Conservation (phyloP, 2,329 filamentous ascomycete species). For the Sarocladium kiliense region DNA sequence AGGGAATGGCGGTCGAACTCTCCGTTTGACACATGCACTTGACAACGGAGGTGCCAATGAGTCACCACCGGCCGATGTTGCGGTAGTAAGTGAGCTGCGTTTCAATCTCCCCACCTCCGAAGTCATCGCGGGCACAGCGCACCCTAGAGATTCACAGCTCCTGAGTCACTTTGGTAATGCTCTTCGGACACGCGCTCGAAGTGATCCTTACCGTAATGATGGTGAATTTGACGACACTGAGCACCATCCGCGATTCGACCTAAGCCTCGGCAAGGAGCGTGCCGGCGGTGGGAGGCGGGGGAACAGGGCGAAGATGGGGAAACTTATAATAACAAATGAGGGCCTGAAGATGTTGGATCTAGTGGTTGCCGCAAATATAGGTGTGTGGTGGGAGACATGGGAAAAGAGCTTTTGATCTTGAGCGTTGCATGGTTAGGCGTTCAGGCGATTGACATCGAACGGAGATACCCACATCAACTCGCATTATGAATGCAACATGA, state of each 20-base stretch:
- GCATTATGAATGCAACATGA: not conserved
- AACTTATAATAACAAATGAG: constrained; percentile 83
- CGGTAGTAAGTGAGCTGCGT: constrained; percentile 71
- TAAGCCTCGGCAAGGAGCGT: constrained; percentile 73
- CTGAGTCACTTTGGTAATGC: constrained; percentile 37
- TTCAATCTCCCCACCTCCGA: constrained; percentile 74
- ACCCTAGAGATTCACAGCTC: constrained; percentile 20
- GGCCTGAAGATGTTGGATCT: constrained; percentile 95
- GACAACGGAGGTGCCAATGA: constrained; percentile 28
- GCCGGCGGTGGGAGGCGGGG: constrained; percentile 84
- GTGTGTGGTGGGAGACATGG: constrained; percentile 90
- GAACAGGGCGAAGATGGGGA: constrained; percentile 86
- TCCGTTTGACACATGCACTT: constrained; percentile 71
- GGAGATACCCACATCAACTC: not conserved
- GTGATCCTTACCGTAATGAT: constrained; percentile 11
- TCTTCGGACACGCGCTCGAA: constrained; percentile 4
- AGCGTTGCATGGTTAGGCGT: not conserved
- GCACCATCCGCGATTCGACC: constrained; percentile 46
- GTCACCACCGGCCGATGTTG: not conserved
- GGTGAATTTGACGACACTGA: constrained; percentile 25
- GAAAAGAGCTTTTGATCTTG: constrained; percentile 43
- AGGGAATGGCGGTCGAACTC: constrained; percentile 65
- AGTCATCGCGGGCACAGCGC: constrained; percentile 31
- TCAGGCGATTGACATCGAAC: not conserved
- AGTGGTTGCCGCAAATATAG: constrained; percentile 84